Conservation (phyloP, 371 early-diverging fungal species). For the Mycotypha africana region DNA sequence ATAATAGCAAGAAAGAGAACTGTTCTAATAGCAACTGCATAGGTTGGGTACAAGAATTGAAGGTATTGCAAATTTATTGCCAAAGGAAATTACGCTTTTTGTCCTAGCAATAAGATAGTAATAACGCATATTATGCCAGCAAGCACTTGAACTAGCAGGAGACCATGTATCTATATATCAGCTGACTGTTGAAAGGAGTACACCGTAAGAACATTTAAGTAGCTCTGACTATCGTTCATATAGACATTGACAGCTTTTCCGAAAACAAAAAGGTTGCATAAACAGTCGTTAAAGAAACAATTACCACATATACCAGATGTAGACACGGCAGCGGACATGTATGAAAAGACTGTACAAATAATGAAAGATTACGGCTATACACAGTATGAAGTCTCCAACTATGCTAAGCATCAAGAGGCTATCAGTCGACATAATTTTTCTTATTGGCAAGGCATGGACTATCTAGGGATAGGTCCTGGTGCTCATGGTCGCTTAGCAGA, state of each 20-base stretch:
- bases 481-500: conserved; percentile 74
- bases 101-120: too few relatives aligned
- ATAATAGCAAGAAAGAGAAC: too few relatives aligned
- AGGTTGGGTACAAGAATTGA: conserved; percentile 65
- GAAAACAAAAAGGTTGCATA: conserved; percentile 63
- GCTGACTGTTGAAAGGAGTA: conserved; percentile 80
- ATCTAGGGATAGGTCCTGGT: conserved; percentile 82
- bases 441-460: conserved; percentile 84
- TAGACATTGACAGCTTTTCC: too few relatives aligned
- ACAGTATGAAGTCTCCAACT: conserved; percentile 89
- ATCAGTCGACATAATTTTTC: conserved; percentile 73
- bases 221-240: too few relatives aligned
- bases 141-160: conserved; percentile 50
- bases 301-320: conserved; percentile 34
- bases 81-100: too few relatives aligned
- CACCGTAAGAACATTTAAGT: conserved; percentile 61
- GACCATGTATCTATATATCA: conserved; percentile 80
- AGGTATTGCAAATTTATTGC: conserved; percentile 24
- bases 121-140: too few relatives aligned
- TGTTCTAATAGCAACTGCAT: too few relatives aligned
- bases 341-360: conserved; percentile 56
- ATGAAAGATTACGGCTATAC: conserved; percentile 47
- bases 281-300: conserved; percentile 34
- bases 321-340: conserved; percentile 70
- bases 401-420: conserved; percentile 36